These are phyloP conservation scores for Fistulifera solaris DNA, from an alignment of 108 stramenopile genomes.

Conservation along the genomic window DNA sequence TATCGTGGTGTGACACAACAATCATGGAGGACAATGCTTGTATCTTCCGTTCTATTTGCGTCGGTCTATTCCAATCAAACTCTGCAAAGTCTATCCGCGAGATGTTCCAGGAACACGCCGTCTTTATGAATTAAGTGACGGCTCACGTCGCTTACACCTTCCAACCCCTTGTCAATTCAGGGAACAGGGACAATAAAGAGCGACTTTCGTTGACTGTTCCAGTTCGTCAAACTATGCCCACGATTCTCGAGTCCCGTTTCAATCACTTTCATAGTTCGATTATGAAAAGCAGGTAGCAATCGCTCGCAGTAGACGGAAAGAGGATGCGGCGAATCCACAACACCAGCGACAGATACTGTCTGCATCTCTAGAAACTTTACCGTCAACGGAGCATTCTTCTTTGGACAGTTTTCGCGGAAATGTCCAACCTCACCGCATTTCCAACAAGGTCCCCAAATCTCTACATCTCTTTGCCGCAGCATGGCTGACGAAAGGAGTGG, in stretches of 20 bases:
- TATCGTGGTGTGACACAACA: too few species aligned
- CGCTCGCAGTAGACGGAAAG: slow-evolving; percentile 40
- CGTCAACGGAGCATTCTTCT: slow-evolving; percentile 13
- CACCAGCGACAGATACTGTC: slow-evolving; percentile 32
- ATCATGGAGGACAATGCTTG: too few species aligned
- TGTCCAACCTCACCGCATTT: slow-evolving; percentile 47
- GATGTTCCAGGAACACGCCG: too few species aligned
- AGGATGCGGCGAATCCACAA: slow-evolving; percentile 23
- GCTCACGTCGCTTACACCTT: too few species aligned
- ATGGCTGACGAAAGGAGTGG: slow-evolving; percentile 18
- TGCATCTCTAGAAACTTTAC: slow-evolving; percentile 22
- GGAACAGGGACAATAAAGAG: slow-evolving; percentile 30
- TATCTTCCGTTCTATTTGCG: too few species aligned
- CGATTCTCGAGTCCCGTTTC: slow-evolving; percentile 25
- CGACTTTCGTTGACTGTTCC: slow-evolving; percentile 53
- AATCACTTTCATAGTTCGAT: slow-evolving; percentile 22
- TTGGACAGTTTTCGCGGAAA: slow-evolving; percentile 25
- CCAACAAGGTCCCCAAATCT: slow-evolving; percentile 42
- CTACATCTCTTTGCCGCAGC: slow-evolving; percentile 18
- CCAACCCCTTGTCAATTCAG: too few species aligned
- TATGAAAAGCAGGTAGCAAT: slow-evolving; percentile 26
- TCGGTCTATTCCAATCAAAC: too few species aligned
- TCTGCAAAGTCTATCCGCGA: too few species aligned
- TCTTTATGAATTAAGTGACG: too few species aligned
- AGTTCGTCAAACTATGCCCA: slow-evolving; percentile 39